Percentiles rank a stretch among this genome's conserved stretches.
phyloP scores from a whole-genome alignment of 2,329 filamentous ascomycete species.

The Aschersonia sp. region DNA sequence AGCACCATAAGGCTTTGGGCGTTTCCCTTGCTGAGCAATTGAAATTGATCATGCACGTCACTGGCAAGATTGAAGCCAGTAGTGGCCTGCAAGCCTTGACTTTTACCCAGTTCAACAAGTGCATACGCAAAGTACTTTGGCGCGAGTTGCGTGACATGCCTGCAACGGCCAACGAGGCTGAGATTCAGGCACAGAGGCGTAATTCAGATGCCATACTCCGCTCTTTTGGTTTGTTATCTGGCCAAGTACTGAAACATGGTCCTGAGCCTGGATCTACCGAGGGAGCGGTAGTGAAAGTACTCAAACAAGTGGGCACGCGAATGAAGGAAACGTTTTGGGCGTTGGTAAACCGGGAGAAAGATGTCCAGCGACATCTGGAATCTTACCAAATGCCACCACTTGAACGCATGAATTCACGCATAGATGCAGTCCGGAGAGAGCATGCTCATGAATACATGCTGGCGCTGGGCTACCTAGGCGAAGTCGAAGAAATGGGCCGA shows the following conservation, averaged over 20 bases:
- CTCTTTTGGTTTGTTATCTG: neutral
- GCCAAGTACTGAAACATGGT: neutral
- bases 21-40: constrained; percentile 16
- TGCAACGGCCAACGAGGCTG: neutral
- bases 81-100: constrained; percentile 9
- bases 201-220: neutral
- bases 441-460: constrained; percentile 44
- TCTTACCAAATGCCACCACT: constrained; percentile 12
- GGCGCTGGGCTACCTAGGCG: constrained; percentile 44
- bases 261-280: neutral
- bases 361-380: constrained; percentile 7
- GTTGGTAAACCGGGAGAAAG: constrained; percentile 11
- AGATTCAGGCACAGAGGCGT: neutral
- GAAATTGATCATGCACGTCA: constrained; percentile 12
- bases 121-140: constrained; percentile 7
- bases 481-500: constrained; percentile 40
- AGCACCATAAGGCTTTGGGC: constrained; percentile 12
- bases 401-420: constrained; percentile 17
- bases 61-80: constrained; percentile 13
- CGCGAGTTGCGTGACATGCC: constrained; percentile 11
- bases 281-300: neutral
- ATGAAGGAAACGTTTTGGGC: constrained; percentile 14
- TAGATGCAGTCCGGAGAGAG: constrained; percentile 21
- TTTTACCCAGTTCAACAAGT: constrained; percentile 10
- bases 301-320: constrained; percentile 8